These are phyloP conservation scores for Leccinum subtestaceum DNA, from an alignment of 768 basidiomycete genomes.

Conservation along the genomic window DNA sequence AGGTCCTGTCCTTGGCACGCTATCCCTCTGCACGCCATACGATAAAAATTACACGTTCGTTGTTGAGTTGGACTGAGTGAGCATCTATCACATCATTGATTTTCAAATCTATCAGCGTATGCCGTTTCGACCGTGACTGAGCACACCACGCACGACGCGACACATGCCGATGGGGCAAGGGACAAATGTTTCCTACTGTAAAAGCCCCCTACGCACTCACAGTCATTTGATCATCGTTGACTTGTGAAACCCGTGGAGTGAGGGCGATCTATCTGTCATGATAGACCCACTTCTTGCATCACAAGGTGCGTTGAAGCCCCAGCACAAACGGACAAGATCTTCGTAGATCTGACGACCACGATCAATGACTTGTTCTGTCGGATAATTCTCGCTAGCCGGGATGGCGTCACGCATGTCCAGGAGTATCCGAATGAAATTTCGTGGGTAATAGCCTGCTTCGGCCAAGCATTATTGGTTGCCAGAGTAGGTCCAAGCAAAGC, in stretches of 20 bases:
- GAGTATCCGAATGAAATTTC: not conserved
- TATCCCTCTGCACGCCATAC: not conserved
- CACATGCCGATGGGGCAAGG: not conserved
- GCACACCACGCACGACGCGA: not conserved
- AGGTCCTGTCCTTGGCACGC: not conserved
- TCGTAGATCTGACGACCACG: not conserved
- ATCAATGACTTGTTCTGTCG: not conserved
- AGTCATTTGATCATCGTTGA: no score
- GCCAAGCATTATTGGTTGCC: not conserved
- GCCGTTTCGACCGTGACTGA: not conserved
- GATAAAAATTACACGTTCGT: not conserved
- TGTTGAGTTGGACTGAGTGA: not conserved
- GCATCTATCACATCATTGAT: not conserved
- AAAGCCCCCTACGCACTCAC: no score
- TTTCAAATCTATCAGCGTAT: not conserved
- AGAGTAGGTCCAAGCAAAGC: no score
- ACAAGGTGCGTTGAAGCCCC: not conserved
- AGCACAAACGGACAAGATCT: not conserved
- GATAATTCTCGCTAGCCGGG: not conserved
- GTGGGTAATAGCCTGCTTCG: not conserved
- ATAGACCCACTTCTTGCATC: not conserved
- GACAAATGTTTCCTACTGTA: slow-evolving; percentile 1
- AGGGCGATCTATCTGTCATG: not conserved
- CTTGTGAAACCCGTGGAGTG: not conserved
- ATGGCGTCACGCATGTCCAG: not conserved